A percentile compares a stretch with the other conserved stretches of the same genome.
Evolutionary conservation across 768 basidiomycete species (phyloP).

Genomic region (Ephemerocybe angulata): DNA sequence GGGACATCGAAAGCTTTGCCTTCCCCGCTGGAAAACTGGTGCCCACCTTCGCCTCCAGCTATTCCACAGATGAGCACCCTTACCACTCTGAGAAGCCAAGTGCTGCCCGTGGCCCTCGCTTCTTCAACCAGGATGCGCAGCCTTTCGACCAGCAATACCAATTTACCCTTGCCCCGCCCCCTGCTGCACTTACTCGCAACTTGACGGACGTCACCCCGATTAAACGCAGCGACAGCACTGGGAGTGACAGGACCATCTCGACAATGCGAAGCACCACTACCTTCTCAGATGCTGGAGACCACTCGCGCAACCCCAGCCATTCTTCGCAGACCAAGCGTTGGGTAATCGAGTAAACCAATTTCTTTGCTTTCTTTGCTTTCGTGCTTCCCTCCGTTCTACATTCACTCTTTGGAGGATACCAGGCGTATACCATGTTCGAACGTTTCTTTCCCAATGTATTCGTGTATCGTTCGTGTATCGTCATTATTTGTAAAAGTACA

Average conservation of each 20-base stretch:
- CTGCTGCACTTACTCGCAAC: slow-evolving; percentile 34
- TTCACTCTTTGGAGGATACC: slow-evolving; percentile 11
- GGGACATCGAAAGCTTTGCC: slow-evolving; percentile 36
- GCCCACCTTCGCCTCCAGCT: slow-evolving; percentile 50
- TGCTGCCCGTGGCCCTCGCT: slow-evolving; percentile 40
- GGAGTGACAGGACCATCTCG: slow-evolving; percentile 36
- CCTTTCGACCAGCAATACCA: slow-evolving; percentile 35
- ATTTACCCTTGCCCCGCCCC: slow-evolving; percentile 27
- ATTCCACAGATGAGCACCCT: slow-evolving; percentile 27
- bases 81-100: slow-evolving; percentile 7
- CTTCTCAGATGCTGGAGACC: slow-evolving; percentile 24
- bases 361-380: slow-evolving; percentile 7
- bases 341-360: slow-evolving; percentile 49
- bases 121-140: slow-evolving; percentile 37
- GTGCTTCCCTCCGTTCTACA: slow-evolving; percentile 4
- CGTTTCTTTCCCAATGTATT: not conserved
- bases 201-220: slow-evolving; percentile 26
- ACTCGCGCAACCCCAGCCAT: slow-evolving; percentile 29
- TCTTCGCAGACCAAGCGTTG: slow-evolving; percentile 37
- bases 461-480: not conserved
- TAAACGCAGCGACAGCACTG: slow-evolving; percentile 21
- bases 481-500: not conserved
- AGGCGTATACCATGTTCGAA: slow-evolving; percentile 1
- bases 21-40: slow-evolving; percentile 56
- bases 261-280: slow-evolving; percentile 37